These are phyloP conservation scores for Russula emetica DNA, from an alignment of 768 basidiomycete genomes.

Conservation along the genomic window DNA sequence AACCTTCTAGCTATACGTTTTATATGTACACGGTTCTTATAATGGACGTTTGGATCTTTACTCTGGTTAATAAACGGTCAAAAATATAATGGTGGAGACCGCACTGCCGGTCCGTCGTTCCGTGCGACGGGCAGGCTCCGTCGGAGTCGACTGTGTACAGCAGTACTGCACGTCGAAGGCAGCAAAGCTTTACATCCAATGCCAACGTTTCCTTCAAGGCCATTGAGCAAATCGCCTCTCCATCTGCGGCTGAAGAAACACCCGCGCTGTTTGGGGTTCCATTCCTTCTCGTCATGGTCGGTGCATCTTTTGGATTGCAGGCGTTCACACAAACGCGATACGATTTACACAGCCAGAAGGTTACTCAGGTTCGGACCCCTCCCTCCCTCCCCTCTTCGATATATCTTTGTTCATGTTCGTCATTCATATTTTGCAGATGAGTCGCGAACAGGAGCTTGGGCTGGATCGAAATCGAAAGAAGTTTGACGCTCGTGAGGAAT, in stretches of 20 bases:
- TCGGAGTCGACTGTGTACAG: too few relatives aligned
- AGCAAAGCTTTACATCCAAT: slow-evolving; percentile 1
- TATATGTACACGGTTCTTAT: slow-evolving; percentile 14
- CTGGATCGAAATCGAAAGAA: slow-evolving; percentile 67
- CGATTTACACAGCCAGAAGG: slow-evolving; percentile 78
- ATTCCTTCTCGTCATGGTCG: slow-evolving; percentile 80
- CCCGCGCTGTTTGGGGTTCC: slow-evolving; percentile 78
- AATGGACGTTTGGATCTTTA: slow-evolving; percentile 11
- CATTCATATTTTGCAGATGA: slow-evolving; percentile 46
- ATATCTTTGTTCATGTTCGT: too few relatives aligned
- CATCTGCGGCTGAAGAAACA: slow-evolving; percentile 37
- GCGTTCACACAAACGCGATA: slow-evolving; percentile 87
- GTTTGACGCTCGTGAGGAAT: slow-evolving; percentile 93
- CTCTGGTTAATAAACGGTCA: background rate
- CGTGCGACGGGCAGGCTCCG: background rate
- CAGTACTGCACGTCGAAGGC: too few relatives aligned
- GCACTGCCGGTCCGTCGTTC: slow-evolving; percentile 7
- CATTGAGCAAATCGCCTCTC: slow-evolving; percentile 18
- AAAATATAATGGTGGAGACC: too few relatives aligned
- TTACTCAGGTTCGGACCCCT: slow-evolving; percentile 52
- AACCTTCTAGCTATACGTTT: background rate
- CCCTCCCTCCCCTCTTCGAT: background rate
- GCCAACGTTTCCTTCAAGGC: slow-evolving; percentile 24
- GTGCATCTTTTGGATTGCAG: slow-evolving; percentile 78
- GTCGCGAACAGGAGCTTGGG: slow-evolving; percentile 73